These are phyloP conservation scores for Ploettnerulaceae sp. DNA, from an alignment of 2,329 filamentous ascomycete genomes.

Conservation along the genomic window DNA sequence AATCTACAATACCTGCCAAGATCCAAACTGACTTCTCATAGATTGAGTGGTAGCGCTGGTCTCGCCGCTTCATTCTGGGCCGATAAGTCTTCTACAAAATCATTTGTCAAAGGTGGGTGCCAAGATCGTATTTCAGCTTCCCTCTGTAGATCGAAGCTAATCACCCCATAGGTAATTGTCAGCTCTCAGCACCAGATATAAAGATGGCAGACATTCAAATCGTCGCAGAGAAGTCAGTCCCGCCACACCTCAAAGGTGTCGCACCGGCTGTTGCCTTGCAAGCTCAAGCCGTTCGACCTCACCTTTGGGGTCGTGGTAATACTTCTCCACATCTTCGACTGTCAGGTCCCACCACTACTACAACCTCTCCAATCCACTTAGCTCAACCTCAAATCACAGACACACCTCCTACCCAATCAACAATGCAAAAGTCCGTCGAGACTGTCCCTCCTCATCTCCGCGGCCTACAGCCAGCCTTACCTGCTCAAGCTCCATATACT, in stretches of 20 bases:
- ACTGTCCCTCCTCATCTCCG: background rate
- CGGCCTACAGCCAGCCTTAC: background rate
- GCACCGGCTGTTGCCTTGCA: background rate
- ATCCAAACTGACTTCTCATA: background rate
- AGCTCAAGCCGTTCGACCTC: background rate
- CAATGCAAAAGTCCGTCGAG: background rate
- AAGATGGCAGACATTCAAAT: background rate
- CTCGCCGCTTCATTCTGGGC: background rate
- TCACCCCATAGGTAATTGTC: background rate
- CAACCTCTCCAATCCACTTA: no score
- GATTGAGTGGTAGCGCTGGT: background rate
- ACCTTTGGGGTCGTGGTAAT: background rate
- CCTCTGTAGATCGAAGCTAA: background rate
- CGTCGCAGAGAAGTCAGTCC: background rate
- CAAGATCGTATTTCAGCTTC: no score
- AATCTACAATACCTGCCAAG: no score
- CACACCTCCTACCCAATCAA: background rate
- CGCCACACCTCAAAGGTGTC: background rate
- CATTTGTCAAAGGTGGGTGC: no score
- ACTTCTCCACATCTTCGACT: background rate
- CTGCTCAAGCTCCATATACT: background rate
- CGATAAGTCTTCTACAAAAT: background rate
- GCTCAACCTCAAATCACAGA: no score
- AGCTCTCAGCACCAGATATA: background rate
- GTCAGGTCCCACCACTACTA: background rate